Evolutionary conservation across 805 yeast species (phyloP).

Genomic region (Sugiyamaella qingdaonensis): DNA sequence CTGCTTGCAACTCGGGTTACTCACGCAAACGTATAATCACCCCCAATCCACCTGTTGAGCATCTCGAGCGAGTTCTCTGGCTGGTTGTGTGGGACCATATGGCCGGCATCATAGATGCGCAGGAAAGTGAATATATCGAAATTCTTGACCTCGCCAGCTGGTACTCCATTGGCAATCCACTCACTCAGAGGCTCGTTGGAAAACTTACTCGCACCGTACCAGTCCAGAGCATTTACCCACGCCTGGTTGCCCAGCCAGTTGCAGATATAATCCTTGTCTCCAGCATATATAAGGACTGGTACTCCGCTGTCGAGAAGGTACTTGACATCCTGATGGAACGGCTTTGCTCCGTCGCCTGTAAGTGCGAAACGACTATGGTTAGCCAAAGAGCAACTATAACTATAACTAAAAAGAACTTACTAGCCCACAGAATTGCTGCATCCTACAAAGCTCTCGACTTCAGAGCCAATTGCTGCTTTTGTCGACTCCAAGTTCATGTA

Average conservation of each 20-base stretch:
- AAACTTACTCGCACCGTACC: conserved; percentile 50
- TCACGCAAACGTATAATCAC: conserved; percentile 1
- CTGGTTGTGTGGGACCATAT: conserved; percentile 86
- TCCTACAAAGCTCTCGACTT: conserved; percentile 66
- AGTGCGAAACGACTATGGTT: conserved; percentile 38
- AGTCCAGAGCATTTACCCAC: conserved; percentile 66
- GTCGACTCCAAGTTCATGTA: conserved; percentile 74
- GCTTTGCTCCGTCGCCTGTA: conserved; percentile 83
- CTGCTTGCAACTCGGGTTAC: no score
- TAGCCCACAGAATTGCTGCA: conserved; percentile 65
- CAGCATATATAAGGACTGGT: conserved; percentile 79
- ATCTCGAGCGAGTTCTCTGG: conserved; percentile 71
- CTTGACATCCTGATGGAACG: conserved; percentile 67
- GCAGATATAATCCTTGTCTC: conserved; percentile 85
- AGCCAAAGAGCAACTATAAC: neutral
- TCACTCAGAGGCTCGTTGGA: conserved; percentile 31
- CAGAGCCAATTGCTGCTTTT: conserved; percentile 76
- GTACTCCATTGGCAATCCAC: conserved; percentile 38
- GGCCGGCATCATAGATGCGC: conserved; percentile 83
- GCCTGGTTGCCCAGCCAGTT: conserved; percentile 85
- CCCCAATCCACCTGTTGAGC: conserved; percentile 54
- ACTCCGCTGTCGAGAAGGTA: conserved; percentile 58
- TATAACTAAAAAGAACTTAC: neutral
- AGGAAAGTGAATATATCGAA: conserved; percentile 65
- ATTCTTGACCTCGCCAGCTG: conserved; percentile 66